These are phyloP conservation scores for Fusarium anthophilum DNA, from an alignment of 2,329 filamentous ascomycete genomes.

Conservation along the genomic window DNA sequence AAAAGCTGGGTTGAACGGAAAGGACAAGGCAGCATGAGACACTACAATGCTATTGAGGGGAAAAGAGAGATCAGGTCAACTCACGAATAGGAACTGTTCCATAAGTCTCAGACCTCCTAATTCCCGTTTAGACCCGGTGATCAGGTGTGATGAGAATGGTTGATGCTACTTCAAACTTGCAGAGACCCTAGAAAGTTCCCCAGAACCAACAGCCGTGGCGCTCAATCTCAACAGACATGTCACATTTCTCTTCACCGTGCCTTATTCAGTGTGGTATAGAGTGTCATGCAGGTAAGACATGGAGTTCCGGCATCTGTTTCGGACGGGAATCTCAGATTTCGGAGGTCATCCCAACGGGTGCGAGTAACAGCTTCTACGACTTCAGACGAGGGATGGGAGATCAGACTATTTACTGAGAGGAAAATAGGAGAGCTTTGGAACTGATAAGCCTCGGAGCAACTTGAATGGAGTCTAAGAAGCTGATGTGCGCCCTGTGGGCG, in stretches of 20 bases:
- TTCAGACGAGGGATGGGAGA: neutral
- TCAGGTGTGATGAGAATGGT: neutral
- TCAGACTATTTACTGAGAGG: neutral
- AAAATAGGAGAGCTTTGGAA: accelerated
- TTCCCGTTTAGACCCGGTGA: no score
- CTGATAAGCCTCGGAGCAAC: accelerated
- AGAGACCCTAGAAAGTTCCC: neutral
- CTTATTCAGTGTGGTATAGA: neutral
- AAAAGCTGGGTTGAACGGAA: neutral
- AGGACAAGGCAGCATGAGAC: neutral
- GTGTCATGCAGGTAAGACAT: conserved; percentile 18
- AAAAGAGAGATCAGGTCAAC: neutral
- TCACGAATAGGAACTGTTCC: neutral
- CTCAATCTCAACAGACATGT: neutral
- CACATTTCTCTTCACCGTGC: neutral
- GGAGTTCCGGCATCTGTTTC: conserved; percentile 17
- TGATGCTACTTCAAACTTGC: neutral
- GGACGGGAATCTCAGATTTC: conserved; percentile 31
- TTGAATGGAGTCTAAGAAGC: neutral
- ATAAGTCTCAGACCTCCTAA: neutral
- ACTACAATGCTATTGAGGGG: neutral
- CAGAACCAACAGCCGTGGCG: neutral
- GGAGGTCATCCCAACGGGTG: conserved; percentile 2
- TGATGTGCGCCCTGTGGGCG: neutral
- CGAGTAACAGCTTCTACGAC: conserved; percentile 4